Conservation (phyloP, 164 flowering plant genomes). For the Warburgia ugandensis region DNA sequence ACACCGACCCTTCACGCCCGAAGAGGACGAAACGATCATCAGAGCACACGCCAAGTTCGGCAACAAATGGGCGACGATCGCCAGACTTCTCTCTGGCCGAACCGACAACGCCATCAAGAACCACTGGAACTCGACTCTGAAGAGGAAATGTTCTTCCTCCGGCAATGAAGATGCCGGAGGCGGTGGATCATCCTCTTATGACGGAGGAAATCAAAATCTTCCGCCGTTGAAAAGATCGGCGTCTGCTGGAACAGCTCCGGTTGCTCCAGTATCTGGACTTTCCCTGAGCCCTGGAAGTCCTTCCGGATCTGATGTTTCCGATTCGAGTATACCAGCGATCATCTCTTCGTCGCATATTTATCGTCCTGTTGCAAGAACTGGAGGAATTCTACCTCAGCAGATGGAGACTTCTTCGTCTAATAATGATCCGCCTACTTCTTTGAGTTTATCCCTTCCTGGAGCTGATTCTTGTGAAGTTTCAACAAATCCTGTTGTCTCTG, state of each 20-base stretch:
- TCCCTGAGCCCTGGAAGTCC: conserved; percentile 49
- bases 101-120: conserved; percentile 92
- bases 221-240: conserved; percentile 35
- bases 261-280: conserved; percentile 8
- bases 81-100: conserved; percentile 74
- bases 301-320: conserved; percentile 74
- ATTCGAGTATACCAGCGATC: conserved; percentile 34
- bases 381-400: neutral
- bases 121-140: conserved; percentile 92
- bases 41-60: conserved; percentile 73
- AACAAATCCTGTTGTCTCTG: neutral
- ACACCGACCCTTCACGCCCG: conserved; percentile 64
- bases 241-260: conserved; percentile 39
- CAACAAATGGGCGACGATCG: conserved; percentile 91
- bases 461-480: conserved; percentile 20
- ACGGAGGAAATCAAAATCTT: too few species aligned
- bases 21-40: conserved; percentile 69
- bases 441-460: conserved; percentile 65
- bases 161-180: neutral
- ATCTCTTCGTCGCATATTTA: conserved; percentile 1
- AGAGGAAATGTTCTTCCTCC: conserved; percentile 51
- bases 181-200: neutral
- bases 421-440: conserved; percentile 42
- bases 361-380: conserved; percentile 7
- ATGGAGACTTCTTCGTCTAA: neutral